Percentiles rank a stretch among this genome's conserved stretches.
Conservation (phyloP, 2,329 filamentous ascomycete genomes). For the Colletotrichum eremochloae region DNA sequence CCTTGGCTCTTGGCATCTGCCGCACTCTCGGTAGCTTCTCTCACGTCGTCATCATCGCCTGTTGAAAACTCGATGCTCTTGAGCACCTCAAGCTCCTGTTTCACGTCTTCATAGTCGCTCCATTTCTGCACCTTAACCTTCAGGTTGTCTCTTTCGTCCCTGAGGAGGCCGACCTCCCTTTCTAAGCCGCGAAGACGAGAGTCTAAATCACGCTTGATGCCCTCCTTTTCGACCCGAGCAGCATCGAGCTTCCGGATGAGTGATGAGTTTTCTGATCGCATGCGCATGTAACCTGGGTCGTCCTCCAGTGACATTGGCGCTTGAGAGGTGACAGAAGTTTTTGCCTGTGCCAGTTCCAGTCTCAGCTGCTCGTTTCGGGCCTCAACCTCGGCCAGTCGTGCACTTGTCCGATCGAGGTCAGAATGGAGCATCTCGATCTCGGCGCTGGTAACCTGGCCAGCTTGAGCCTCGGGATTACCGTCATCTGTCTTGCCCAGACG, state of each 20-base stretch:
- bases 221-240: conserved; percentile 85
- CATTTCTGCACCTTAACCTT: conserved; percentile 88
- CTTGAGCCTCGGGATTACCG: conserved; percentile 66
- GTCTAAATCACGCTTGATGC: conserved; percentile 82
- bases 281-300: conserved; percentile 87
- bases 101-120: conserved; percentile 95
- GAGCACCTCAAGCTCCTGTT: conserved; percentile 94
- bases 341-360: conserved; percentile 89
- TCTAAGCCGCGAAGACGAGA: conserved; percentile 82
- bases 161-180: conserved; percentile 79
- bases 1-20: conserved; percentile 70
- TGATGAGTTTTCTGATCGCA: conserved; percentile 94
- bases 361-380: conserved; percentile 94
- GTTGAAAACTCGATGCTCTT: conserved; percentile 98
- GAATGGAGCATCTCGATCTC: conserved; percentile 95
- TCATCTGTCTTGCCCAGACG: conserved; percentile 82
- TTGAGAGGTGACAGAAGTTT: conserved; percentile 77
- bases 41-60: conserved; percentile 78
- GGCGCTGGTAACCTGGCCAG: conserved; percentile 81
- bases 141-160: conserved; percentile 84
- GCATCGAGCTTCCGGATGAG: conserved; percentile 90
- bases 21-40: conserved; percentile 61
- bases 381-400: conserved; percentile 90
- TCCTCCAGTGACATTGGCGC: conserved; percentile 79
- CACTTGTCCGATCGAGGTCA: conserved; percentile 90